phyloP scores from a whole-genome alignment of 768 basidiomycete genomes.

The Tylopilus felleus region DNA sequence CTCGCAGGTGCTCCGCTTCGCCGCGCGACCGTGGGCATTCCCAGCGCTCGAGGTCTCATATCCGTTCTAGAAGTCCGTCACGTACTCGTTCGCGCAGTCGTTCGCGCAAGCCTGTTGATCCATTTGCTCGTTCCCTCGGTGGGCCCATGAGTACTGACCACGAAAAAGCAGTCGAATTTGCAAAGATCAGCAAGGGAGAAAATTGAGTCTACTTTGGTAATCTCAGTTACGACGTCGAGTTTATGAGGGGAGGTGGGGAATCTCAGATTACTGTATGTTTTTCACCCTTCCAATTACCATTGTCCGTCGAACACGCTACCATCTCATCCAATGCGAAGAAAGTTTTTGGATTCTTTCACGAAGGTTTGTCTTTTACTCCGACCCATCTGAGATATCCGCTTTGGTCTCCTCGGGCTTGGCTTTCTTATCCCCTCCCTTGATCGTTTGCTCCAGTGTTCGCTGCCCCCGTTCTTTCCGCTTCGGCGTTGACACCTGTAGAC shows the following conservation, averaged over 20 bases:
- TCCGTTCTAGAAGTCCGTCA: slow-evolving; percentile 54
- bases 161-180: slow-evolving; percentile 93
- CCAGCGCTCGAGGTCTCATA: slow-evolving; percentile 61
- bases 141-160: slow-evolving; percentile 88
- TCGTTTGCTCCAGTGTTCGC: slow-evolving; percentile 2
- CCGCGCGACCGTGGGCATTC: slow-evolving; percentile 52
- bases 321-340: background rate
- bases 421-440: slow-evolving; percentile 5
- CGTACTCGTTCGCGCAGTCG: slow-evolving; percentile 53
- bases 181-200: slow-evolving; percentile 96
- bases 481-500: background rate
- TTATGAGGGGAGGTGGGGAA: too few species aligned
- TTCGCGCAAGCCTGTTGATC: slow-evolving; percentile 56
- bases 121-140: slow-evolving; percentile 77
- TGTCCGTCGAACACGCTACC: background rate
- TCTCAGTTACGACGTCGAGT: slow-evolving; percentile 64
- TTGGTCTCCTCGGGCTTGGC: slow-evolving; percentile 1
- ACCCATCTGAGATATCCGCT: slow-evolving; percentile 9
- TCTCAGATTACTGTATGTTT: background rate
- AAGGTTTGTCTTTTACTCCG: background rate
- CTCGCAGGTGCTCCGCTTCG: slow-evolving; percentile 61
- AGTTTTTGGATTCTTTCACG: background rate
- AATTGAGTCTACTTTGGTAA: slow-evolving; percentile 99
- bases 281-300: background rate
- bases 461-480: slow-evolving; percentile 6